Evolutionary conservation across 108 stramenopile species (phyloP), one percentile per base, ranked within the genome.

Genomic region (Nitzschia sp.): DNA sequence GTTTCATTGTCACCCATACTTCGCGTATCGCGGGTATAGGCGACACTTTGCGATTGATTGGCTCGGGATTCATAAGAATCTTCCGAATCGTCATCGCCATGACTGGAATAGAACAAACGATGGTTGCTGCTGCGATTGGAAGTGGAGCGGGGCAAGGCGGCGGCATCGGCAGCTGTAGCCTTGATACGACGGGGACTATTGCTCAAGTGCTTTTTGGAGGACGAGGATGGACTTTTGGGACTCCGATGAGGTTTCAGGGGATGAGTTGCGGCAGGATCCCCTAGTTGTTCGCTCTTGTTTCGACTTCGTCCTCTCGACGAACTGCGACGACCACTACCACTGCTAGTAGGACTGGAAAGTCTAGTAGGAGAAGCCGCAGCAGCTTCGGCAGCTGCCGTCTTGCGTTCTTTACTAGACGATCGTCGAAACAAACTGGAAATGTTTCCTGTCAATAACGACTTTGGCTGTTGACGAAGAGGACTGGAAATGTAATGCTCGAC

Each of bases 371-470:
- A 25, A 8, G 23, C 23, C 23, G 36, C 38, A 42, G 42, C 13
- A 23, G 19, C 23, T 1, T 4, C 17, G 49, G 11, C 5, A 19
- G 4, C 49, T 5, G 11, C n/a, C 4, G 4, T 51, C 49, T 51
- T 33, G 25, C 49, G 15, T 31, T 35, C 55, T 25, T 23, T 19
- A 70, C 47, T 55, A 29, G 61, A 25, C 31, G 69, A 53, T 26
- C 74, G 58, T 17, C 79, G 79, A 67, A 80, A 80, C 36, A 80
- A 29, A 26, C 63, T 75, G 21, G 69, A 66, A 36, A 80, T 80
- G 31, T 70, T 74, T 24, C 72, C 72, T 2, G 79, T 80, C 57
- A 80, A n/a, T n/a, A 53, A 0, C 56, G 26, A 17, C 55, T 19
- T 56, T 49, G 49, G 4, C n/a, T 51, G 18, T 9, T 42, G 11